Conservation (phyloP, 192 early-diverging fungal species). For the Spizellomyces sp. region DNA sequence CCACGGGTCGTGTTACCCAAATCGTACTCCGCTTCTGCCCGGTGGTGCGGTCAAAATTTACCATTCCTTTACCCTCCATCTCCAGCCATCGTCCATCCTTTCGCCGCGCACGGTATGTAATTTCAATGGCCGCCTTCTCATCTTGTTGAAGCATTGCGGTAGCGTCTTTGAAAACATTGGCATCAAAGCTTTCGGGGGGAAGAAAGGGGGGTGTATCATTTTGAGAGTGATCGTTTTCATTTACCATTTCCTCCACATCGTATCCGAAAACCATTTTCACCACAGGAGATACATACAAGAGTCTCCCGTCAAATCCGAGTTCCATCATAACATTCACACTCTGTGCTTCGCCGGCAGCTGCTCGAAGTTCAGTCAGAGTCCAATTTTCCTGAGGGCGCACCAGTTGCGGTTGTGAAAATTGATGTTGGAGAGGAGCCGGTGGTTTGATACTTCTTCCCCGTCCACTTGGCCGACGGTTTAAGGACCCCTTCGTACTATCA, state of each 20-base stretch:
- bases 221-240: conserved; percentile 38
- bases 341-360: conserved; percentile 67
- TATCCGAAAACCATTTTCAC: conserved; percentile 73
- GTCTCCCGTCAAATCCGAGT: conserved; percentile 57
- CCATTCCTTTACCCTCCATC: conserved; percentile 86
- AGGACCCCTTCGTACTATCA: conserved; percentile 8
- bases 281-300: conserved; percentile 71
- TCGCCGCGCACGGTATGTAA: conserved; percentile 58
- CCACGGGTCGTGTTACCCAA: conserved; percentile 75
- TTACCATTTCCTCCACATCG: conserved; percentile 33
- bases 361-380: conserved; percentile 49
- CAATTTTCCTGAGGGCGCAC: conserved; percentile 27
- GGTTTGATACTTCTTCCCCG: conserved; percentile 1
- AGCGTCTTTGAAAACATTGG: conserved; percentile 64
- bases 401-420: conserved; percentile 22
- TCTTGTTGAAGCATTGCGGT: conserved; percentile 55
- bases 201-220: conserved; percentile 48
- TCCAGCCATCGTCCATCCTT: conserved; percentile 60
- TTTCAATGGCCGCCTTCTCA: conserved; percentile 66
- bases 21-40: conserved; percentile 67
- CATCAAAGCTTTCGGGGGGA: conserved; percentile 49
- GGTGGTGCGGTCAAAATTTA: conserved; percentile 72
- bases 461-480: conserved; percentile 2
- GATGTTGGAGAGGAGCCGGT: conserved; percentile 13
- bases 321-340: conserved; percentile 80